A percentile compares a stretch with the other conserved stretches of the same genome.
phyloP scores from a whole-genome alignment of 2,329 filamentous ascomycete species.

The Cytospora leucostoma region DNA sequence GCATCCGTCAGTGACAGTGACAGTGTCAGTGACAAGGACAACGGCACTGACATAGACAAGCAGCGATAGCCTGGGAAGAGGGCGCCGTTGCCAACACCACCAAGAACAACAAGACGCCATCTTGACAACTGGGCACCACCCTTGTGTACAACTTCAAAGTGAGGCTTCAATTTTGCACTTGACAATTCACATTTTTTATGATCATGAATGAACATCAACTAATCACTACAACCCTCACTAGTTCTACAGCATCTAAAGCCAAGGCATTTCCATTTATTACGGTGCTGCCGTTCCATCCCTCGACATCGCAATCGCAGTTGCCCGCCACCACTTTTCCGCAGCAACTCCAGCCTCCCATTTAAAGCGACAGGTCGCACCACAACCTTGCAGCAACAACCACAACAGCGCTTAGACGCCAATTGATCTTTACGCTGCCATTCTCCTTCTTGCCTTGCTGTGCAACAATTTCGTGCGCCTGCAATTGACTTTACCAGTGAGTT shows the following conservation, averaged over 20 bases:
- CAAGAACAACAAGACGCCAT: background rate
- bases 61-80: background rate
- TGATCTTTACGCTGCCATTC: conserved; percentile 16
- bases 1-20: conserved; percentile 5
- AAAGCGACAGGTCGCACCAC: conserved; percentile 24
- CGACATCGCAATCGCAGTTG: conserved; percentile 29
- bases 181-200: background rate
- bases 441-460: conserved; percentile 11
- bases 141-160: background rate
- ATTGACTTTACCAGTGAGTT: conserved; percentile 25
- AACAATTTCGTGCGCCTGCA: conserved; percentile 18
- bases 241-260: background rate
- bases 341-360: conserved; percentile 26
- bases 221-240: background rate
- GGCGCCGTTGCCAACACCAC: conserved; percentile 6
- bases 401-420: conserved; percentile 15
- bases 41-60: background rate
- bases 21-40: background rate
- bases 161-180: background rate
- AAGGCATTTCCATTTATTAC: background rate
- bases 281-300: background rate
- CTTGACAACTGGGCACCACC: background rate
- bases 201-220: conserved; percentile 1
- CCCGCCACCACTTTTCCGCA: conserved; percentile 3
- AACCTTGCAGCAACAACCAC: conserved; percentile 19